phyloP scores from a whole-genome alignment of 2,329 filamentous ascomycete genomes.

The Bipolaris zeicola region DNA sequence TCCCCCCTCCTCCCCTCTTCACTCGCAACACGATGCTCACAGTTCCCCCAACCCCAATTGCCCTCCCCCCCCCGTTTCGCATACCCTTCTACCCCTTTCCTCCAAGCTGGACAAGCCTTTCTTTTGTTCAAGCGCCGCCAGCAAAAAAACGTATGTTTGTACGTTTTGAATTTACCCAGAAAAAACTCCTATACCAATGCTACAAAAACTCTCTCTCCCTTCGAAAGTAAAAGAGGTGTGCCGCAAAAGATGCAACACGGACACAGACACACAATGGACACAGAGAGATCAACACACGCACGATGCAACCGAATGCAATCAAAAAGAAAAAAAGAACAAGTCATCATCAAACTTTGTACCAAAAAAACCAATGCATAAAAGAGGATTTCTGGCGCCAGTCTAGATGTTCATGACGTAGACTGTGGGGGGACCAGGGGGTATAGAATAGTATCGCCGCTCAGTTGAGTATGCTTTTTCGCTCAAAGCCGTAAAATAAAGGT shows the following conservation, averaged over 20 bases:
- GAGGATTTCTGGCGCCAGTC: constrained; percentile 7
- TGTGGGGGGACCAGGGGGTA: constrained; percentile 7
- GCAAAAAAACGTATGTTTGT: constrained; percentile 13
- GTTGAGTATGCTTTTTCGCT: constrained; percentile 18
- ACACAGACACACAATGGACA: neutral
- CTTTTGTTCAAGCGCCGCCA: neutral
- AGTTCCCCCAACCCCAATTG: too few species aligned
- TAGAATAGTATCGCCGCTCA: constrained; percentile 21
- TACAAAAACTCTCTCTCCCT: constrained; percentile 4
- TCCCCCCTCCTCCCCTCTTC: too few species aligned
- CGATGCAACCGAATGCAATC: constrained; percentile 1
- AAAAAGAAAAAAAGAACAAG: constrained; percentile 19
- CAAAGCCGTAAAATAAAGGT: constrained; percentile 20
- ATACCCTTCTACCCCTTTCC: too few species aligned
- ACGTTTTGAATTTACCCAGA: constrained; percentile 20
- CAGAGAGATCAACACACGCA: neutral
- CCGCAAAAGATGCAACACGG: neutral
- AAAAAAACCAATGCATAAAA: constrained; percentile 18
- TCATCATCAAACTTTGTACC: constrained; percentile 31
- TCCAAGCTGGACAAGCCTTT: too few species aligned
- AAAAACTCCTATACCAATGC: constrained; percentile 16
- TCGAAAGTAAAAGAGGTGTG: neutral
- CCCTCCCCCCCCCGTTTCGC: too few species aligned
- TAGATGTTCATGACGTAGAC: constrained; percentile 19
- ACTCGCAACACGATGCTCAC: too few species aligned